Evolutionary conservation across 129 eudicot genomes (phyloP), one percentile per base, ranked within the genome.

Genomic region (Silybum marianum): DNA sequence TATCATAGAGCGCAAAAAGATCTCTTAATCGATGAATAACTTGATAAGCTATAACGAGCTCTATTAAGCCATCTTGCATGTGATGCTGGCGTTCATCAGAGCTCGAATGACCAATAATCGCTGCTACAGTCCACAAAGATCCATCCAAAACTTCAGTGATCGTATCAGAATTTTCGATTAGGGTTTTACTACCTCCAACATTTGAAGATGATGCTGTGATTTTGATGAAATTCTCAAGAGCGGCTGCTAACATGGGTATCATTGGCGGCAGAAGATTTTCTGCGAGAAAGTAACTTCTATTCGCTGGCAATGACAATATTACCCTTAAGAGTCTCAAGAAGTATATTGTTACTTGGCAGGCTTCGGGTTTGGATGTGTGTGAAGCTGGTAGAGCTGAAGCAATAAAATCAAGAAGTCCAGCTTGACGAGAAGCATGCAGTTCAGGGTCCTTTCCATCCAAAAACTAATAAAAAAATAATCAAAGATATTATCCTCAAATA

Each of bases 351-450:
- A 95, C 96, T 84, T 90, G 98, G 80, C 93, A 90, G 48, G 98
- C 98, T 90, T 95, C 97, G 28, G 97, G 98, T 87, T 90, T 95
- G 9, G 98, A 90, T 65, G 94, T 89, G 88, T 95, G 97, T 32
- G 98, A 95, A 18, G 98, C 98, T 67, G 98, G 98, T 76, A 95
- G 86, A 44, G 98, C 97, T 73, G 97, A 95, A 81, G 98, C 96
- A 82, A 95, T 87, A 85, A 92, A 95, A 86, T 95, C 98, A 68
- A 95, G 93, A 74, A 95, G 89, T 69, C 98, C 98, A 16, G 94
- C 98, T 84, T 90, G 97, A 36, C 97, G 97, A 84, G 97, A 85
- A 80, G 97, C 98, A 73, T 92, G 97, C 82, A 95, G 88, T 69
- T 95, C 98, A 74, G 96, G 91, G 71, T 92, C 97, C 73, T 82